Conservation (phyloP, 225 moss, liverwort and hornwort species). For the Thuidium tamariscinum region DNA sequence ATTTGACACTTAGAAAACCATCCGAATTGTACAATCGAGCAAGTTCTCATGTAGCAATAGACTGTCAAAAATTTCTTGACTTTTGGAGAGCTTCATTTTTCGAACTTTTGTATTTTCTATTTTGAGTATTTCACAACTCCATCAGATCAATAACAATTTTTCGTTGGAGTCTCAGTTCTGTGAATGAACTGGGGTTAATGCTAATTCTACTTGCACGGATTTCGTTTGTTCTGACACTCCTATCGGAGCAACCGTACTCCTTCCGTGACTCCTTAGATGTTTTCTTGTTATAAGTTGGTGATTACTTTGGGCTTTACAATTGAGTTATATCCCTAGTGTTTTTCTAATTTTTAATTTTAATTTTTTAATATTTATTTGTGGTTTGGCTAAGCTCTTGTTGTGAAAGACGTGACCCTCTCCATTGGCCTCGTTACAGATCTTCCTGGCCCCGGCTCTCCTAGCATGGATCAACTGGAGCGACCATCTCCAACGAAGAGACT, state of each 20-base stretch:
- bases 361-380: no score
- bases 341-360: no score
- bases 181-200: background rate
- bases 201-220: background rate
- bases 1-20: background rate
- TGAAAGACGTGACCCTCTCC: background rate
- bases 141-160: background rate
- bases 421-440: constrained; percentile 4
- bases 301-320: background rate
- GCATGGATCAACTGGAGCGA: constrained; percentile 23
- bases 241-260: background rate
- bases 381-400: background rate
- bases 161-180: background rate
- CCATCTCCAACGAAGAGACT: constrained; percentile 47
- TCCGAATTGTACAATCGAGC: background rate
- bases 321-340: background rate
- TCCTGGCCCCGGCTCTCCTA: constrained; percentile 11
- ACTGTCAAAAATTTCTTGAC: background rate
- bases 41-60: background rate
- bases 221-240: background rate
- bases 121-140: background rate
- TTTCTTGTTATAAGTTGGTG: background rate
- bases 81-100: background rate
- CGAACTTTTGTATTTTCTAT: background rate
- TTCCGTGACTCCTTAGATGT: background rate